phyloP scores from a whole-genome alignment of 805 yeast genomes.

The Sporopachydermia quercuum region DNA sequence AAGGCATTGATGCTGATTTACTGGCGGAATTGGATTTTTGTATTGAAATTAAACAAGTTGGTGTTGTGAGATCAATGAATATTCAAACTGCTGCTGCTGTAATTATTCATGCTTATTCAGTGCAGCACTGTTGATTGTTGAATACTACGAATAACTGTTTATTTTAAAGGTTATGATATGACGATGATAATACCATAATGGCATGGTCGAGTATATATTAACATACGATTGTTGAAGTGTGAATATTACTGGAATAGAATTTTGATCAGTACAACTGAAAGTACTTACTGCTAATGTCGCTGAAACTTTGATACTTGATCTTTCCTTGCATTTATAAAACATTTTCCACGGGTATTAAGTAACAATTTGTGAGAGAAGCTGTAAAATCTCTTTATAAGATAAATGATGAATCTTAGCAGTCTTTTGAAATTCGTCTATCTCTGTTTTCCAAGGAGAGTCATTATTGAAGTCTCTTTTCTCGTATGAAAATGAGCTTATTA shows the following conservation, averaged over 20 bases:
- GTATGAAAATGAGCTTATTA: not conserved
- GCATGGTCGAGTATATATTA: too few relatives aligned
- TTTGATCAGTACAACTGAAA: too few relatives aligned
- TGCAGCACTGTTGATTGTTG: slow-evolving; percentile 54
- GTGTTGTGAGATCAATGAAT: slow-evolving; percentile 89
- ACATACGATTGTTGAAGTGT: too few relatives aligned
- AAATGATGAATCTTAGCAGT: not conserved
- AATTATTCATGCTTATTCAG: slow-evolving; percentile 78
- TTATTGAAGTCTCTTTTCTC: not conserved
- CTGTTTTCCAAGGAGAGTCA: not conserved
- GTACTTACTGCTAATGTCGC: too few relatives aligned
- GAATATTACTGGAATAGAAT: too few relatives aligned
- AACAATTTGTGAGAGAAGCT: not conserved
- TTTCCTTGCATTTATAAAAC: too few relatives aligned
- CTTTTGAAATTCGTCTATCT: not conserved
- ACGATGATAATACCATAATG: too few relatives aligned
- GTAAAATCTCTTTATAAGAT: not conserved
- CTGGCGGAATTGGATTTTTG: slow-evolving; percentile 74
- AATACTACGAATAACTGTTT: slow-evolving; percentile 4
- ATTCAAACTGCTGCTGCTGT: slow-evolving; percentile 95
- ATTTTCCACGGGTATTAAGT: too few relatives aligned
- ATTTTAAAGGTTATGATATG: too few relatives aligned
- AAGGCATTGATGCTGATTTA: slow-evolving; percentile 81
- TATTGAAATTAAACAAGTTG: slow-evolving; percentile 82
- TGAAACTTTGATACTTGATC: too few relatives aligned